A percentile compares a stretch with the other conserved stretches of the same genome.
Evolutionary conservation across 2,329 filamentous ascomycete species (phyloP).

Genomic region (Ophiostoma tasmaniense): DNA sequence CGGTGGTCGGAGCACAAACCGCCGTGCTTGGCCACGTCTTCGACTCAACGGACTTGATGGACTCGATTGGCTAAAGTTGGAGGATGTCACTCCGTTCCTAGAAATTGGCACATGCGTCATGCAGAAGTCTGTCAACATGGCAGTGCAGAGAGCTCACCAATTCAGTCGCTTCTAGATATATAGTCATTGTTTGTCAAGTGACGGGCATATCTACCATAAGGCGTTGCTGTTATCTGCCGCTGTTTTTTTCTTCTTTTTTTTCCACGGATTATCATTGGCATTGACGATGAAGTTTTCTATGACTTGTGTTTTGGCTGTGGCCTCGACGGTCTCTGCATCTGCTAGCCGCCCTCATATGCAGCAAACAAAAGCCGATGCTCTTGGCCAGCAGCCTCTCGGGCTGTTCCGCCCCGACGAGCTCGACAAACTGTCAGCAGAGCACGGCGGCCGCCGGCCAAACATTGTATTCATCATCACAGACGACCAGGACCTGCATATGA

Average conservation of each 20-base stretch:
- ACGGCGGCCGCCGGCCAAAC: slow-evolving; percentile 17
- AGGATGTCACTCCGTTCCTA: neutral
- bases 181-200: neutral
- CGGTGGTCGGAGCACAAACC: neutral
- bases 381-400: neutral
- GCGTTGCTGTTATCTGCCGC: neutral
- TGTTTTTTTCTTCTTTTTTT: too few relatives aligned
- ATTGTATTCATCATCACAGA: slow-evolving; percentile 51
- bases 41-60: neutral
- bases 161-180: neutral
- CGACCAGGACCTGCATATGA: slow-evolving; percentile 54
- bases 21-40: neutral
- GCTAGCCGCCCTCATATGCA: neutral
- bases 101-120: neutral
- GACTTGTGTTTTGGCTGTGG: neutral
- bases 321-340: neutral
- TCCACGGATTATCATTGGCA: too few relatives aligned
- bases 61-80: neutral
- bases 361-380: neutral
- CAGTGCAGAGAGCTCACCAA: neutral
- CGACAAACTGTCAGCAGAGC: neutral
- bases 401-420: neutral
- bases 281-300: neutral
- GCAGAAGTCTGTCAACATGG: neutral
- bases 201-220: neutral